Evolutionary conservation across 75 land plant species (phyloP), one percentile per base, ranked within the genome.

Genomic region (Cryptomeria japonica): DNA sequence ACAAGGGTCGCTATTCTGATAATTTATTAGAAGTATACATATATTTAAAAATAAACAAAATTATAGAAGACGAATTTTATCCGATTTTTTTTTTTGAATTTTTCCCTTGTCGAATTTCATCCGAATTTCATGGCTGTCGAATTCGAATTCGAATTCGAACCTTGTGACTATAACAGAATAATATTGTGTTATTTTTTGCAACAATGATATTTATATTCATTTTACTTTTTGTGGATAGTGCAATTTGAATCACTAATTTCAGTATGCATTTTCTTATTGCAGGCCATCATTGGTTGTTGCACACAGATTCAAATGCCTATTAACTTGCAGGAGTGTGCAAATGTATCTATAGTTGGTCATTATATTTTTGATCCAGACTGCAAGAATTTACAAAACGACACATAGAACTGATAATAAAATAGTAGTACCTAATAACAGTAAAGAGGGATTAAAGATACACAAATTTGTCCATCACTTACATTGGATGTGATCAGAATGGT

Each of bases 281-380:
- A 92, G 93, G 90, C 37, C 44, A 80, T 84, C 68, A 70, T 93
- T 73, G 32, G 73, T 42, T 16, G 73, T 42, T 16, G 37, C 42
- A 75, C 84, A 79, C 91, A 89, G 77, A 72, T 51, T 84, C 86
- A 53, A 4, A 88, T 93, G 93, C 88, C 93, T n/a, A 76, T 58
- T 41, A 51, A 12, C 73, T 85, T 94, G 15, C 93, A 90, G 72
- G 89, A 89, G 18, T 73, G 88, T 44, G 86, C 91, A 78, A 85
- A 8, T 4, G 85, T 93, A n/a, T 91, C 90, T 76, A 22, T 92
- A 1, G 51, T 94, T 86, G 96, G 96, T 31, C 79, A 88, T 28
- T 90, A 85, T 90, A 76, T 32, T 4, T 55, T 86, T 80, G 49
- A 83, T 58, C 53, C 73, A 22, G 75, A 85, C 39, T 41, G 55